phyloP scores from a whole-genome alignment of 176 grass and related monocot species.

The Rhipidocladum racemiflorum region DNA sequence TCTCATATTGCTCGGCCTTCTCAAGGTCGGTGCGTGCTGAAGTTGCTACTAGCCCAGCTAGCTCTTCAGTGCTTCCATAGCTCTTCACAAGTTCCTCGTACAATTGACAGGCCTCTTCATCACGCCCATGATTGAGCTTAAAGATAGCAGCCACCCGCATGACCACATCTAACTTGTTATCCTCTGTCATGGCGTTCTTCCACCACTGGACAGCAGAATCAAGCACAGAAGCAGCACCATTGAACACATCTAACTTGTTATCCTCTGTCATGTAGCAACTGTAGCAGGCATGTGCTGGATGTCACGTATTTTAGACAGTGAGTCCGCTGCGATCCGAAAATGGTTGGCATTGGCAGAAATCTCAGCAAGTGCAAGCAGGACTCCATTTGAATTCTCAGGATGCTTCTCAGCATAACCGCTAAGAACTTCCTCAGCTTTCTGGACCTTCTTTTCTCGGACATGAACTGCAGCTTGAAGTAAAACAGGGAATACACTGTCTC shows the following conservation, averaged over 20 bases:
- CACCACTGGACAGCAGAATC: constrained; percentile 77
- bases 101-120: constrained; percentile 68
- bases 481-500: constrained; percentile 52
- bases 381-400: constrained; percentile 52
- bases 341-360: constrained; percentile 69
- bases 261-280: too few species aligned
- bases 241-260: too few species aligned
- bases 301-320: constrained; percentile 66
- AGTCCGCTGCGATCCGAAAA: constrained; percentile 70
- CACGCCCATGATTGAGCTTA: constrained; percentile 74
- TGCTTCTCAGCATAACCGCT: constrained; percentile 54
- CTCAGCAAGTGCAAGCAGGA: constrained; percentile 75
- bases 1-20: constrained; percentile 87
- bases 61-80: constrained; percentile 58
- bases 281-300: constrained; percentile 87
- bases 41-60: constrained; percentile 78
- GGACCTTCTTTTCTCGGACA: constrained; percentile 77
- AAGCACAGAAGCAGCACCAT: constrained; percentile 51
- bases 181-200: constrained; percentile 85
- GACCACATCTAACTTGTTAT: constrained; percentile 73
- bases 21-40: constrained; percentile 63
- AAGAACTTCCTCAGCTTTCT: constrained; percentile 84
- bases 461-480: constrained; percentile 75
- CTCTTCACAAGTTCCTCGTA: constrained; percentile 87
- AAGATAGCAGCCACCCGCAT: constrained; percentile 74